These are phyloP conservation scores for Cyathus striatus DNA, from an alignment of 768 basidiomycete species.

Conservation along the genomic window DNA sequence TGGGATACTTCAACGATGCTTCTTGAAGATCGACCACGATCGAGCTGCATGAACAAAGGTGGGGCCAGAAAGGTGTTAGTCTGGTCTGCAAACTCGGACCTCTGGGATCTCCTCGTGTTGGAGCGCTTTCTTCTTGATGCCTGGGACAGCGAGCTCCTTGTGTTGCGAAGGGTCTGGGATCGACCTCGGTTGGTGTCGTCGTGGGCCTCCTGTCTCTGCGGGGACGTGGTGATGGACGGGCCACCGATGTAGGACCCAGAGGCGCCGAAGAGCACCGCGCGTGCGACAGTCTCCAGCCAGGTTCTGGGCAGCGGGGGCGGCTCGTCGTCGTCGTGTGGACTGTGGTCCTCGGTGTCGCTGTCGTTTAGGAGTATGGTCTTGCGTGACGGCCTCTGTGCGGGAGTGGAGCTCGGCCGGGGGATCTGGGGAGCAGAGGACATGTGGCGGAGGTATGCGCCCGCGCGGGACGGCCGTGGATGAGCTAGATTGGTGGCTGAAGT, in stretches of 20 bases:
- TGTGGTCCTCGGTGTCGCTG: conserved; percentile 13
- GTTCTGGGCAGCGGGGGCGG: conserved; percentile 57
- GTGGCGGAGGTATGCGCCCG: conserved; percentile 67
- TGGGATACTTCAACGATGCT: conserved; percentile 39
- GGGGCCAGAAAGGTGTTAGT: conserved; percentile 28
- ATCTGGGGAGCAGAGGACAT: conserved; percentile 57
- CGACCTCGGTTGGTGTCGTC: conserved; percentile 2
- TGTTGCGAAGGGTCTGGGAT: conserved; percentile 21
- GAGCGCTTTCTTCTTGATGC: too few species aligned
- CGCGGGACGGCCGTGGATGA: conserved; percentile 44
- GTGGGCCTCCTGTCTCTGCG: neutral
- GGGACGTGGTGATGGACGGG: conserved; percentile 15
- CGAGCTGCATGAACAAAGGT: conserved; percentile 31
- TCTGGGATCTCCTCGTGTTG: conserved; percentile 7
- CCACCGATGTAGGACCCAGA: conserved; percentile 41
- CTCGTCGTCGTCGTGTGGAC: conserved; percentile 23
- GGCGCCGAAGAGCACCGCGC: conserved; percentile 54
- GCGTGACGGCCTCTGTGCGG: conserved; percentile 11
- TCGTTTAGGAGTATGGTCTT: conserved; percentile 26
- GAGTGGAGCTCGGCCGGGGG: conserved; percentile 29
- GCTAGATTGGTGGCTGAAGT: conserved; percentile 16
- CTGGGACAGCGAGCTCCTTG: conserved; percentile 38
- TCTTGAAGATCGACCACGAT: conserved; percentile 25
- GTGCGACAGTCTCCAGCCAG: conserved; percentile 72
- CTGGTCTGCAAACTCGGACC: conserved; percentile 25